Base-by-base conservation (phyloP, 441 rosid genomes). In the Breynia disticha region DNA sequence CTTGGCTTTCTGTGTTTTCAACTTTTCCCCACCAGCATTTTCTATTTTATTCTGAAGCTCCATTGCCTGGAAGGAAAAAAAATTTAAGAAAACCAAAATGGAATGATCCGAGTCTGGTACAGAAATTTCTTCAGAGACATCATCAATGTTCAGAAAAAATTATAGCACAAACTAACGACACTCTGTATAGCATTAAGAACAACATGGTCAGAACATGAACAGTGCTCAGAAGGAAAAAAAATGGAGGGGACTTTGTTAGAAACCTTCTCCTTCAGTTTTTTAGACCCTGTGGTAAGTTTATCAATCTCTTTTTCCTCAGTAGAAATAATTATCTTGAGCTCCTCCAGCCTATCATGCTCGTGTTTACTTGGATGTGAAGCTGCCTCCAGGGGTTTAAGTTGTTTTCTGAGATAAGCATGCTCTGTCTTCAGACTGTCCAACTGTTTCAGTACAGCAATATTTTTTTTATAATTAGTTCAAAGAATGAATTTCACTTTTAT, bases 31-130 rank as follows among this genome's bases (percentile, higher is more conserved):
- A 19, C 95, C 97, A 46, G 86, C 88, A 67, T 84, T 85, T 76
- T 90, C 97, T 79, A 93, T 79, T 72, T 80, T 81, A 61, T 64
- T 79, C 75, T 88, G 98, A 62, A 93, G 88, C 73, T 79, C 81
- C 46, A 55, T 57, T 18, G 90, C 95, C 98, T 93, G 18, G 11
- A 1, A 52, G 32, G 14, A 9, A 52, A 35, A 37, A 52, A 4
- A n/a, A 9, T 39, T 39, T 37, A 37, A 9, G 43, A 39, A 39
- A 24, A 24, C 32, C 32, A 39, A 39, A 39, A 37, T 39, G 5
- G 43, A 39, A 24, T 24, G 32, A 24, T 24, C 4, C 7, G 7
- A 24, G 7, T 24, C 32, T 24, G 32, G 32, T 2, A 3, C 32
- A 24, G 32, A 24, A 39, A 9, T 39, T 9, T 39, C 12, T 9